Base-by-base conservation (phyloP, 768 basidiomycete species). In the Amanita polypyramis region DNA sequence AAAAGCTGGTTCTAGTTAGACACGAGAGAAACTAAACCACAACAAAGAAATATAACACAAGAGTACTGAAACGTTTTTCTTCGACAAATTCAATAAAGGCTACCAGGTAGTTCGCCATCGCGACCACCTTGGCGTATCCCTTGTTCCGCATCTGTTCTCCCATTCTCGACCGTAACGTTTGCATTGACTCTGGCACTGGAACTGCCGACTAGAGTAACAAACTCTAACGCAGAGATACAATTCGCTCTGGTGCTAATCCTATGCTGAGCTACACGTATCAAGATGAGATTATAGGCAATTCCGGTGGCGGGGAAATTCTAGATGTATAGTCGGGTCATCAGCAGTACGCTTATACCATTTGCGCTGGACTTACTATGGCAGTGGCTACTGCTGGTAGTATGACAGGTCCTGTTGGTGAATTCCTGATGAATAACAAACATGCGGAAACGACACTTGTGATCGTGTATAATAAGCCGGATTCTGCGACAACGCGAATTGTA, bases 211-310 rank as follows among this genome's bases (percentile, higher is more conserved):
- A 7, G 25, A 4, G 25, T 27, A 27, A 27, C 25, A 27, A 27
- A 27, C 7, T 27, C 25, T 7, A 27, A 27, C 7, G 25, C 7
- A 27, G 25, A 27, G 7, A 27, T 27, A 27, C 7, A 27, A 4
- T 7, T 7, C 7, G 7, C 25, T 27, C 25, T 27, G 25, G 25
- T 27, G 25, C 25, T 27, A 27, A 27, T 7, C 25, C 25, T 47
- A 25, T 32, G 6, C 12, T 48, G 38, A 40, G 39, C 38, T 25
- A 8, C 39, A 10, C 47, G 21, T 33, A 48, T 48, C 30, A 48
- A 15, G 17, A 48, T 48, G 25, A 48, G 47, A 21, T 42, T 48
- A 30, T 38, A 48, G 4, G 47, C 47, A 41, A 48, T 48, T 34
- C 47, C 47, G 2, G 39, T 9, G 2, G 21, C n/a, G 6, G 47